phyloP scores from a whole-genome alignment of 495 filamentous ascomycete genomes.

The Penicillium dipodomyicola region DNA sequence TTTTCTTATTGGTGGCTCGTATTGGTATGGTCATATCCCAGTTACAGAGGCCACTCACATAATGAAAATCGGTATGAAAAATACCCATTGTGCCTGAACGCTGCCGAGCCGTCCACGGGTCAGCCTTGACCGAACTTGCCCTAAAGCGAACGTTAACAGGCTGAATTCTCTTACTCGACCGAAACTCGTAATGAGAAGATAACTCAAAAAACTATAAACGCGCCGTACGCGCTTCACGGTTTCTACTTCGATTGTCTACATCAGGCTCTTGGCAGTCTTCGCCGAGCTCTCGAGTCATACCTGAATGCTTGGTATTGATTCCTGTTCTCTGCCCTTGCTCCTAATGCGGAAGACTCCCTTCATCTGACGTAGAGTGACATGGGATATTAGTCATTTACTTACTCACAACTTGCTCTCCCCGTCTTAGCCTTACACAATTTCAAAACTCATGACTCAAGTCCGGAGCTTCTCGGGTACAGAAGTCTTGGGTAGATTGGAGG shows the following conservation, averaged over 20 bases:
- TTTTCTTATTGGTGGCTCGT: background rate
- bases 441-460: background rate
- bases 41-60: background rate
- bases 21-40: conserved; percentile 3
- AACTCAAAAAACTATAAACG: conserved; percentile 20
- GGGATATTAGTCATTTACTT: background rate
- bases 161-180: conserved; percentile 5
- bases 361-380: conserved; percentile 13
- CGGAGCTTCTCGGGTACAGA: conserved; percentile 9
- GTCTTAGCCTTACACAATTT: background rate
- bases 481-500: background rate
- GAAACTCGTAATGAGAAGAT: conserved; percentile 1
- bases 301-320: conserved; percentile 13
- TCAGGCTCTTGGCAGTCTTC: conserved; percentile 7
- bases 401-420: background rate
- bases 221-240: conserved; percentile 24
- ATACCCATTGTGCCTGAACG: conserved; percentile 6
- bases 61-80: background rate
- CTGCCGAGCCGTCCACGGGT: conserved; percentile 5
- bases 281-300: conserved; percentile 9
- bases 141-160: background rate
- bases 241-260: background rate
- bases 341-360: background rate
- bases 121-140: conserved; percentile 10
- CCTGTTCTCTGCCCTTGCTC: conserved; percentile 6